phyloP scores from a whole-genome alignment of 2,329 filamentous ascomycete species.

The Fusarium sp. region DNA sequence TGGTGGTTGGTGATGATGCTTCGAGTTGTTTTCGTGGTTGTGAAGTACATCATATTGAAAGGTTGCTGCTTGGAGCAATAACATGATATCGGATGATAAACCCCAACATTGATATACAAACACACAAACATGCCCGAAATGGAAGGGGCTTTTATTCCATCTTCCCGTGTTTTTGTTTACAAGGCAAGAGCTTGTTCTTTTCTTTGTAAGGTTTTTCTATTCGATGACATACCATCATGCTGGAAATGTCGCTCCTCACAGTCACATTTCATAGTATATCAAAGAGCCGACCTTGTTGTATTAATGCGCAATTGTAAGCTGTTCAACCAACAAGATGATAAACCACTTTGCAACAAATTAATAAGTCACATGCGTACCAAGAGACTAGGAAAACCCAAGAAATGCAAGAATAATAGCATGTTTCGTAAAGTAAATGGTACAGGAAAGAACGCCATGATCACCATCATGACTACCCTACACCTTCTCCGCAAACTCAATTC shows the following conservation, averaged over 20 bases:
- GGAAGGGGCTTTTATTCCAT: background rate
- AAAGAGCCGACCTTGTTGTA: background rate
- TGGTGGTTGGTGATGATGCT: background rate
- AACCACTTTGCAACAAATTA: background rate
- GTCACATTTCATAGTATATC: background rate
- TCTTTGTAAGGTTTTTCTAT: background rate
- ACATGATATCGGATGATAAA: background rate
- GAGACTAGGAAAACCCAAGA: background rate
- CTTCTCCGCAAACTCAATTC: constrained; percentile 29
- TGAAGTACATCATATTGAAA: background rate
- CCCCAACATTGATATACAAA: background rate
- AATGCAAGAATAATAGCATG: background rate
- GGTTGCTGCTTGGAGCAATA: background rate
- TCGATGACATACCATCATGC: background rate
- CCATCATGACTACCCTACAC: constrained; percentile 24
- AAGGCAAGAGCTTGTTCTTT: no score
- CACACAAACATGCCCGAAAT: background rate
- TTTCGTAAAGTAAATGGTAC: background rate
- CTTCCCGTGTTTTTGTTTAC: background rate
- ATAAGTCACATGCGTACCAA: background rate
- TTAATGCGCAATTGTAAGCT: background rate
- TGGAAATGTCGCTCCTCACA: background rate
- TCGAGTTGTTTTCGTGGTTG: background rate
- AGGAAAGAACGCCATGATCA: background rate
- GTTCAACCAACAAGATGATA: background rate